Conservation (phyloP, 805 yeast genomes). For the Lachancea kluyveri region DNA sequence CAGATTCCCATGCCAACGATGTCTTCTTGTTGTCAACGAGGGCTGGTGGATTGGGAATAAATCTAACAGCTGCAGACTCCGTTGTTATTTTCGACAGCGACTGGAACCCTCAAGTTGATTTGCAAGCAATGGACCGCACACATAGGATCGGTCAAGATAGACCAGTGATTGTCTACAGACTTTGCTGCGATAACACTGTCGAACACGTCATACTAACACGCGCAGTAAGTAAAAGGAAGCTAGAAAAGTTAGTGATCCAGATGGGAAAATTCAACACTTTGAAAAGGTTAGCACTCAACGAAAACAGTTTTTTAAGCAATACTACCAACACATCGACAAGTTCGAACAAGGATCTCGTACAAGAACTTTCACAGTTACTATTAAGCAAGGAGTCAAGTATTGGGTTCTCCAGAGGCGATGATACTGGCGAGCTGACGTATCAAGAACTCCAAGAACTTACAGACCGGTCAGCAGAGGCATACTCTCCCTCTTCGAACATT, state of each 20-base stretch:
- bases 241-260: conserved; percentile 72
- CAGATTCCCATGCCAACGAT: conserved; percentile 29
- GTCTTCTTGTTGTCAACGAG: conserved; percentile 81
- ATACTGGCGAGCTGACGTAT: conserved; percentile 25
- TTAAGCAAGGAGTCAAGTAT: conserved; percentile 36
- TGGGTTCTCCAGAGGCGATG: conserved; percentile 27
- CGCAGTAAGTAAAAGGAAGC: conserved; percentile 72
- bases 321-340: conserved; percentile 15
- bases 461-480: conserved; percentile 43
- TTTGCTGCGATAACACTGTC: conserved; percentile 70
- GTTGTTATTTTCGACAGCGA: conserved; percentile 89
- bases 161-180: conserved; percentile 77
- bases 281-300: conserved; percentile 31
- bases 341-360: conserved; percentile 31
- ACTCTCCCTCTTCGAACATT: conserved; percentile 19
- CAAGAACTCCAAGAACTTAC: conserved; percentile 44
- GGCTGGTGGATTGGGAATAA: conserved; percentile 93
- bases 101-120: conserved; percentile 96
- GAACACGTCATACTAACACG: conserved; percentile 77
- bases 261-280: conserved; percentile 50
- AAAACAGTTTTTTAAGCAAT: conserved; percentile 25
- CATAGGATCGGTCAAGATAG: conserved; percentile 87
- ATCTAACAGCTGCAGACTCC: conserved; percentile 80
- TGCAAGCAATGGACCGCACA: conserved; percentile 94
- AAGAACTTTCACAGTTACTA: conserved; percentile 37